Evolutionary conservation across 2,329 filamentous ascomycete genomes (phyloP).

Genomic region (Stagonosporopsis tanaceti): DNA sequence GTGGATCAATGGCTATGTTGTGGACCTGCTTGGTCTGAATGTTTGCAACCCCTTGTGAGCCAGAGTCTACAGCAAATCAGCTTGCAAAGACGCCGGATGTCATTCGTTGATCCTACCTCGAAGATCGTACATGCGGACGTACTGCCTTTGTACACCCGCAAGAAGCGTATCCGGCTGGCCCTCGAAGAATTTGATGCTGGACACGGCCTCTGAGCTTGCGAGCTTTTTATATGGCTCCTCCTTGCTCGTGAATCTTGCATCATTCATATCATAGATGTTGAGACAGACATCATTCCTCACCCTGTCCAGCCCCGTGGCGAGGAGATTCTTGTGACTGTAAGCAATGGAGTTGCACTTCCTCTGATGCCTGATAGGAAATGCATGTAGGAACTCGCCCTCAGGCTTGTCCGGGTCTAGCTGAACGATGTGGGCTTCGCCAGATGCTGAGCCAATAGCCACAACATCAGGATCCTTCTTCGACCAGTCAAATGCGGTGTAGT

Average conservation of each 20-base stretch:
- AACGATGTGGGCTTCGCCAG: conserved; percentile 77
- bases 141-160: conserved; percentile 77
- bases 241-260: conserved; percentile 60
- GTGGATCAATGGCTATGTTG: conserved; percentile 78
- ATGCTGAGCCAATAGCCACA: conserved; percentile 77
- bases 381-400: conserved; percentile 59
- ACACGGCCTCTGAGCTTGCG: conserved; percentile 74
- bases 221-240: conserved; percentile 62
- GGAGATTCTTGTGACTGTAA: conserved; percentile 74
- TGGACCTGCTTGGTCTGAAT: conserved; percentile 67
- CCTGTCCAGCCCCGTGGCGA: conserved; percentile 81
- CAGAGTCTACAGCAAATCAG: conserved; percentile 45
- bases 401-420: conserved; percentile 70
- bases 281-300: conserved; percentile 83
- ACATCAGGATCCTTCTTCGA: conserved; percentile 69
- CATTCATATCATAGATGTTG: conserved; percentile 81
- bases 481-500: conserved; percentile 72
- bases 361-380: conserved; percentile 76
- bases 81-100: not conserved
- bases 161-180: conserved; percentile 78
- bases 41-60: conserved; percentile 57
- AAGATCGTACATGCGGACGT: conserved; percentile 79
- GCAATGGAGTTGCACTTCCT: conserved; percentile 83
- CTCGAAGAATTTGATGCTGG: conserved; percentile 82
- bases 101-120: conserved; percentile 63